A percentile compares a stretch with the other conserved stretches of the same genome.
Evolutionary conservation across 306 rosid genomes (phyloP).

Genomic region (Cicer judaicum): DNA sequence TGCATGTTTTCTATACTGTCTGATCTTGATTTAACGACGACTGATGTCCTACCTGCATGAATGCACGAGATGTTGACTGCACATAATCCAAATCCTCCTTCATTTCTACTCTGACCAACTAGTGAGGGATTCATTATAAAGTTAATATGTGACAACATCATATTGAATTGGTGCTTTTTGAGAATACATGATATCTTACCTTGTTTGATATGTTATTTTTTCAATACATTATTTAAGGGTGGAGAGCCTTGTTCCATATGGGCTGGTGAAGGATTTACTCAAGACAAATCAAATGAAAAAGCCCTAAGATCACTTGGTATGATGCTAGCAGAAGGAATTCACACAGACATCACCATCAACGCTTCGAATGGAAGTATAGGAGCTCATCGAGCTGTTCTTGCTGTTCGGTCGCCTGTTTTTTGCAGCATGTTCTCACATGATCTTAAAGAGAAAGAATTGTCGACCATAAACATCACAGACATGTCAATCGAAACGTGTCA

Average conservation of each 20-base stretch:
- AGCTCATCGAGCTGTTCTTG: slow-evolving; percentile 95
- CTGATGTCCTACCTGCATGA: no score
- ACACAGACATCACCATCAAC: slow-evolving; percentile 83
- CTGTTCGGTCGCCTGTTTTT: slow-evolving; percentile 86
- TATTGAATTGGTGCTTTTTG: slow-evolving; percentile 23
- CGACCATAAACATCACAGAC: slow-evolving; percentile 81
- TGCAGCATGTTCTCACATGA: slow-evolving; percentile 92
- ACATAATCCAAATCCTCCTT: neutral
- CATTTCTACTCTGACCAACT: neutral
- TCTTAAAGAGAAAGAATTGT: slow-evolving; percentile 85
- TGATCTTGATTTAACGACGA: no score
- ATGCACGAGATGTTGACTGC: no score
- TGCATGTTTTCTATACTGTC: no score
- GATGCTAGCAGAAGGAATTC: slow-evolving; percentile 88
- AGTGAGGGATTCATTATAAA: neutral
- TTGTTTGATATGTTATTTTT: slow-evolving; percentile 20
- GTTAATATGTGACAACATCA: neutral
- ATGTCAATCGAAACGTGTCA: slow-evolving; percentile 89
- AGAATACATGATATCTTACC: slow-evolving; percentile 17
- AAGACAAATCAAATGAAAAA: slow-evolving; percentile 63
- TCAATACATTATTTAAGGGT: slow-evolving; percentile 52
- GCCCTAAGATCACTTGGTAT: slow-evolving; percentile 72
- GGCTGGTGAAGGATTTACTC: slow-evolving; percentile 64
- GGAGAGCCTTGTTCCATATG: slow-evolving; percentile 88
- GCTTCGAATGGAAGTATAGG: slow-evolving; percentile 84